These are phyloP conservation scores for Colletotrichum limetticola DNA, from an alignment of 2,329 filamentous ascomycete genomes.

Conservation along the genomic window DNA sequence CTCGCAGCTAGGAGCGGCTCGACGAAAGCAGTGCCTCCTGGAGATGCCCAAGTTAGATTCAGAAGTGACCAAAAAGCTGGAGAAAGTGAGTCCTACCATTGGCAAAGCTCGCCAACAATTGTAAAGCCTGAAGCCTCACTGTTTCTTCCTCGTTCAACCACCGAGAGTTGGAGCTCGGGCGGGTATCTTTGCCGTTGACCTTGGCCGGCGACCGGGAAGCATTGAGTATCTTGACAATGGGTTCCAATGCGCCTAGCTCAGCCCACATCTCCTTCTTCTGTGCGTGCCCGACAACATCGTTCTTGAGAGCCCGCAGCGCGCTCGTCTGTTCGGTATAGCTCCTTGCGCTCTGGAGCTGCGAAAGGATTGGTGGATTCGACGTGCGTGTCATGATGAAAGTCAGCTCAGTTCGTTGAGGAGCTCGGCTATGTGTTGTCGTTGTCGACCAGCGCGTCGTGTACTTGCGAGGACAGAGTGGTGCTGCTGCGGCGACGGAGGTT, in stretches of 20 bases:
- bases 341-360: slow-evolving; percentile 66
- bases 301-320: slow-evolving; percentile 81
- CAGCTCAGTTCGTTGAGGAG: background rate
- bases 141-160: slow-evolving; percentile 71
- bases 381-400: slow-evolving; percentile 61
- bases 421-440: slow-evolving; percentile 22
- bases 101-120: slow-evolving; percentile 86
- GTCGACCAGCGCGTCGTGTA: slow-evolving; percentile 24
- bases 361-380: slow-evolving; percentile 63
- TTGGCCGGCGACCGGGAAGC: slow-evolving; percentile 45
- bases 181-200: slow-evolving; percentile 52
- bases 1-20: slow-evolving; percentile 76
- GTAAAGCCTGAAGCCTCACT: slow-evolving; percentile 80
- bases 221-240: slow-evolving; percentile 60
- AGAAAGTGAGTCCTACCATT: slow-evolving; percentile 68
- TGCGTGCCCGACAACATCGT: slow-evolving; percentile 88
- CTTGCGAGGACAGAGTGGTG: slow-evolving; percentile 22
- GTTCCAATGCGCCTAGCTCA: slow-evolving; percentile 73
- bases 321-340: slow-evolving; percentile 63
- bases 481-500: slow-evolving; percentile 24
- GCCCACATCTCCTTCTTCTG: slow-evolving; percentile 88
- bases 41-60: slow-evolving; percentile 7
- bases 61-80: background rate
- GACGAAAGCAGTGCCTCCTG: slow-evolving; percentile 85
- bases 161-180: slow-evolving; percentile 38